A percentile compares a stretch with the other conserved stretches of the same genome.
Evolutionary conservation across 352 stramenopile genomes (phyloP).

Genomic region (Globisporangium emineosum): DNA sequence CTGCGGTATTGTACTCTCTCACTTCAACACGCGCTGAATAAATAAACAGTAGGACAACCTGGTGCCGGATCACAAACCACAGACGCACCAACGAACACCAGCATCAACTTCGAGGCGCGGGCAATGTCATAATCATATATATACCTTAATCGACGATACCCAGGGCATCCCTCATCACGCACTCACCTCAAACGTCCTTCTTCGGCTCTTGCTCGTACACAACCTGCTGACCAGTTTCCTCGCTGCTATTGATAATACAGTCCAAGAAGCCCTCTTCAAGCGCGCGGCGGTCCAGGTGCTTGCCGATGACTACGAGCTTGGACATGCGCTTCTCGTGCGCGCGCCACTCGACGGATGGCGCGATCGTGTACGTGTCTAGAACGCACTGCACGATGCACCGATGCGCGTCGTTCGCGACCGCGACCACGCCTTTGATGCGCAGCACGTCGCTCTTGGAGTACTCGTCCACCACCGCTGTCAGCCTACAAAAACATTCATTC

Average conservation of each 20-base stretch:
- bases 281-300: constrained; percentile 38
- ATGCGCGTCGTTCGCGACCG: constrained; percentile 36
- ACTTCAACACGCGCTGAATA: no score
- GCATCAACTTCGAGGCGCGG: no score
- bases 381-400: constrained; percentile 69
- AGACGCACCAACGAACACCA: no score
- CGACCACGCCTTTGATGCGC: constrained; percentile 63
- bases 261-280: constrained; percentile 46
- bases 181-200: constrained; percentile 17
- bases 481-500: constrained; percentile 14
- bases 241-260: constrained; percentile 27
- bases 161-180: neutral
- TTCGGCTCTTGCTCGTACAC: constrained; percentile 19
- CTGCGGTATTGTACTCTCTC: no score
- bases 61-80: no score
- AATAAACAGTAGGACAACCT: no score
- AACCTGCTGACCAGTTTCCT: neutral
- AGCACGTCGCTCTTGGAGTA: constrained; percentile 61
- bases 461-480: constrained; percentile 45
- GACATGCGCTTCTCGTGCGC: constrained; percentile 32
- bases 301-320: constrained; percentile 64
- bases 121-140: no score
- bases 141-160: no score
- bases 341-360: constrained; percentile 40
- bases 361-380: constrained; percentile 75